These are phyloP conservation scores for Endocalyx cinctus DNA, from an alignment of 2,329 filamentous ascomycete genomes.

Conservation along the genomic window DNA sequence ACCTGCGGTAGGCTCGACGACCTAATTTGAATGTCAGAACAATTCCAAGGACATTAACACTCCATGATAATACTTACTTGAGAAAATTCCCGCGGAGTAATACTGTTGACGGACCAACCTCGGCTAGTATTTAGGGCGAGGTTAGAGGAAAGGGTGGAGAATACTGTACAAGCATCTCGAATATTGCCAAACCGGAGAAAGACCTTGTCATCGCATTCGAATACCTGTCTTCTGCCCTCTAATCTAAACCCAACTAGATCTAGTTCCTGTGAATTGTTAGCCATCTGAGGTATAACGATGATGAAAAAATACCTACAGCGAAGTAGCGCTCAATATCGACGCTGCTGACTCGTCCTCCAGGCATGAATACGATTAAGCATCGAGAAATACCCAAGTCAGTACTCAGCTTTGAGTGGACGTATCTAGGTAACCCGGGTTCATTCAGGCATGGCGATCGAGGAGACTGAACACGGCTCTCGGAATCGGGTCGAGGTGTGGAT, in stretches of 20 bases:
- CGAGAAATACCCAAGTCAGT: conserved; percentile 41
- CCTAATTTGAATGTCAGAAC: too few species aligned
- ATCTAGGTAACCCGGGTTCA: too few species aligned
- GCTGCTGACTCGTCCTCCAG: conserved; percentile 22
- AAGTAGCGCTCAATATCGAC: conserved; percentile 41
- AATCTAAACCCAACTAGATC: conserved; percentile 29
- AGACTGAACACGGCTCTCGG: too few species aligned
- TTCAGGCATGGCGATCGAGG: background rate
- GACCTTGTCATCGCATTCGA: conserved; percentile 36
- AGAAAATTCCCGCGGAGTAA: conserved; percentile 41
- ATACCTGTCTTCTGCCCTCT: conserved; percentile 34
- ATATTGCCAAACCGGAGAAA: conserved; percentile 57
- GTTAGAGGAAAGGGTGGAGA: conserved; percentile 33
- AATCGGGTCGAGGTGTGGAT: background rate
- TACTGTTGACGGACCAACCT: conserved; percentile 42
- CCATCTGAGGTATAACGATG: background rate
- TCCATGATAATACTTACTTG: conserved; percentile 23
- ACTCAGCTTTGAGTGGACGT: conserved; percentile 34
- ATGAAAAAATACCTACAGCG: conserved; percentile 31
- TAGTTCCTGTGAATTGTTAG: conserved; percentile 33
- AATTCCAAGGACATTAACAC: too few species aligned
- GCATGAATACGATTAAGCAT: conserved; percentile 37
- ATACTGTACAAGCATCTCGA: conserved; percentile 51
- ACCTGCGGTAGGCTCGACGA: conserved; percentile 22
- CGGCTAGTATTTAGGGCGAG: conserved; percentile 34